Base-by-base conservation (phyloP, 1,284 basidiomycete genomes). In the Boletus semigastroideus region DNA sequence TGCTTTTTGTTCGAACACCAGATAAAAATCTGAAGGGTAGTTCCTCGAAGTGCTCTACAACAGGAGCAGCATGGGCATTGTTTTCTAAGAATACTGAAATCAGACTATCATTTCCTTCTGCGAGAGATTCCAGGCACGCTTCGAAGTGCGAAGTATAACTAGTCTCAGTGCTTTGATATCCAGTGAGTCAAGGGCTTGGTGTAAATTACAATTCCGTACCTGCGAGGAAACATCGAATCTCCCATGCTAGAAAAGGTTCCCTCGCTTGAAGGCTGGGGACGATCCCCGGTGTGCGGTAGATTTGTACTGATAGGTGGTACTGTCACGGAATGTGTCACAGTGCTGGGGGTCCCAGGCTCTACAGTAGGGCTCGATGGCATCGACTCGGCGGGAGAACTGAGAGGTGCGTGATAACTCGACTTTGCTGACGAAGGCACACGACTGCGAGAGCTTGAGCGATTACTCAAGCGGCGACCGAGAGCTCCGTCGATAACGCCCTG, bases 131-230 rank as follows among this genome's bases (percentile, higher is more conserved):
- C 13, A 52, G 41, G 25, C 47, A 39, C 17, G 47, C 39, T 17
- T 55, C 57, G 17, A 64, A 59, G n/a, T 31, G 16, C 6, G 49
- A 62, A 49, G 58, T 56, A 9, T 16, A 3, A 31, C 55, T 65
- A 40, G 25, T 25, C 3, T 25, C 25, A 25, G 25, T 25, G 25
- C 51, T 61, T 19, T n/a, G 40, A 25, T 1, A 9, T 31, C 34
- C 25, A 14, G 3, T 63, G 22, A 65, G 53, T 19, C 19, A 36
- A 6, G 11, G 12, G 1, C 17, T 17, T 20, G 46, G 48, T 4
- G 8, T 9, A 3, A 4, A 11, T 14, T 22, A 42, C 20, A 16
- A 42, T 20, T 11, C n/a, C 57, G 19, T 20, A 64, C 63, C 64
- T 48, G 3, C 22, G 1, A 37, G 19, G 12, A 31, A 45, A 34